Conservation (phyloP, 2,329 filamentous ascomycete species). For the Fusarium sp. region DNA sequence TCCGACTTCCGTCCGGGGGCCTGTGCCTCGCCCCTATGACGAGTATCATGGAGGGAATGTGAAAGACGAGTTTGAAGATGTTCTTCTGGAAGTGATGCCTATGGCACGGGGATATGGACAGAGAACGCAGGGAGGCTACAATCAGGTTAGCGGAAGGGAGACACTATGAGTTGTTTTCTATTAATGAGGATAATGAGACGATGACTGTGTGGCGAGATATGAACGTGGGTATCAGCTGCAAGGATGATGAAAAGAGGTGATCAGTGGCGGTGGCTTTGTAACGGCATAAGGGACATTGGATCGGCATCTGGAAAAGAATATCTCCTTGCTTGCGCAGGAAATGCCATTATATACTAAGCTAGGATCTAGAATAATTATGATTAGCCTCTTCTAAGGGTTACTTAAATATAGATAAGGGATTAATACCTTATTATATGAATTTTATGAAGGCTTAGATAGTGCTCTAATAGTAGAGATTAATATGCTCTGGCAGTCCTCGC, state of each 20-base stretch:
- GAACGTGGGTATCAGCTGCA: too few relatives aligned
- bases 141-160: background rate
- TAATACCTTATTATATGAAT: too few relatives aligned
- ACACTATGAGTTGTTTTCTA: rapidly evolving
- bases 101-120: background rate
- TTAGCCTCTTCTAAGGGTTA: too few relatives aligned
- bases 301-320: background rate
- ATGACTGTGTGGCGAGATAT: background rate
- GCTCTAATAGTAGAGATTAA: too few relatives aligned
- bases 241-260: too few relatives aligned
- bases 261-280: background rate
- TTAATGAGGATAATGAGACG: background rate
- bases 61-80: background rate
- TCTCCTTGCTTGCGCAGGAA: too few relatives aligned
- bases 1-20: background rate
- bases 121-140: background rate
- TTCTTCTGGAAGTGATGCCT: background rate
- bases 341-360: too few relatives aligned
- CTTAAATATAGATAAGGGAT: too few relatives aligned
- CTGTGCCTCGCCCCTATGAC: background rate
- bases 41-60: background rate
- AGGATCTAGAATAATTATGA: too few relatives aligned
- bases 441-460: too few relatives aligned
- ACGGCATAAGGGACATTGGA: background rate
- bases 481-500: too few relatives aligned